Percentiles rank a stretch among this genome's conserved stretches.
Evolutionary conservation across 2,329 filamentous ascomycete species (phyloP).

Genomic region (Leptographium galeiforme): DNA sequence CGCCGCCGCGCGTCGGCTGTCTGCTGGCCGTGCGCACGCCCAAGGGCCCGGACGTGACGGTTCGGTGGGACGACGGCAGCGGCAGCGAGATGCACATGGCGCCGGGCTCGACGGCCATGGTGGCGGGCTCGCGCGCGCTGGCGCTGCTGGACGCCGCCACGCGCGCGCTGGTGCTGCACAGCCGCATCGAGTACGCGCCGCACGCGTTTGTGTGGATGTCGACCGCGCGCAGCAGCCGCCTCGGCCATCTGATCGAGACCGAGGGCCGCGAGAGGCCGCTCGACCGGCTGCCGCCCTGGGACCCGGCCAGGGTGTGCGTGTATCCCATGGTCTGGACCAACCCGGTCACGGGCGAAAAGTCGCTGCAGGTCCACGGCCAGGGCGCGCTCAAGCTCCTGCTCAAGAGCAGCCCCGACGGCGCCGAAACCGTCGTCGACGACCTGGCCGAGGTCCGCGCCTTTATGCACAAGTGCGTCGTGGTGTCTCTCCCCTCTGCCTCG

Average conservation of each 20-base stretch:
- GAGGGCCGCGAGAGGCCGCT: conserved; percentile 15
- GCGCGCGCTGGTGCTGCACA: conserved; percentile 16
- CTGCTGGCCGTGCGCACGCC: conserved; percentile 21
- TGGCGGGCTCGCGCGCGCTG: conserved; percentile 13
- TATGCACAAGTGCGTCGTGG: conserved; percentile 15
- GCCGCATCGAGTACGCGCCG: conserved; percentile 22
- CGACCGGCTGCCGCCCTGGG: conserved; percentile 18
- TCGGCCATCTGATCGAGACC: conserved; percentile 19
- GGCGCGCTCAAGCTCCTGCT: conserved; percentile 21
- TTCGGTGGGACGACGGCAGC: conserved; percentile 21
- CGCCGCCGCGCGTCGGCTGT: conserved; percentile 21
- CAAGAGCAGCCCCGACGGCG: conserved; percentile 15
- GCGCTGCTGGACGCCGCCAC: conserved; percentile 16
- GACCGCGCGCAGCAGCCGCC: conserved; percentile 18
- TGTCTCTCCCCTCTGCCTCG: background rate
- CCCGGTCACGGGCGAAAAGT: conserved; percentile 16
- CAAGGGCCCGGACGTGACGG: conserved; percentile 12
- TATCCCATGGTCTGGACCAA: conserved; percentile 26
- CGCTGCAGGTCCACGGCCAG: conserved; percentile 22
- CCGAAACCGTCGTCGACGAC: conserved; percentile 15
- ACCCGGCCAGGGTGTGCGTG: conserved; percentile 17
- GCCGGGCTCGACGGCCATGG: conserved; percentile 21
- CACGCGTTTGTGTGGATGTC: conserved; percentile 24
- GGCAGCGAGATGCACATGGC: conserved; percentile 19
- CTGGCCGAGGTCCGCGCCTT: conserved; percentile 18